Base-by-base conservation (phyloP, 192 early-diverging fungal genomes). In the Podila clonocystis region DNA sequence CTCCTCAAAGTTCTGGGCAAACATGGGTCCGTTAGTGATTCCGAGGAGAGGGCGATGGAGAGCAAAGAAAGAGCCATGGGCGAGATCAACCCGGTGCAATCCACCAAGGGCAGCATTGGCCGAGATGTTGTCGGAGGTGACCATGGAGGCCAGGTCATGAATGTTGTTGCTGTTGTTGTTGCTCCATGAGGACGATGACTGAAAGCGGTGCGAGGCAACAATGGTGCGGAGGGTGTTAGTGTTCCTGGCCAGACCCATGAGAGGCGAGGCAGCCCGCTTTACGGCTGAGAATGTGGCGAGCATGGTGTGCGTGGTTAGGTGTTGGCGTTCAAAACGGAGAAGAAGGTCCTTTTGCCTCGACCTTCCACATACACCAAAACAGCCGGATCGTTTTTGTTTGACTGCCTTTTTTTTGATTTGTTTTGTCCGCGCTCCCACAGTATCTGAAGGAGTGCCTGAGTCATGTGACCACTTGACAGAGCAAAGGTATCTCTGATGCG, bases 51-150 rank as follows among this genome's bases (percentile, higher is more conserved):
- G 90, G 48, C 88, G 84, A 67, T 91, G 86, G 15, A 87, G 69
- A 6, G 90, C 87, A 72, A 89, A 91, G 74, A 91, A 91, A 28
- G 86, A 80, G 31, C 84, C 86, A 34, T 87, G 82, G 20, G 87
- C 87, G 13, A 91, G 72, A 59, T 91, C 90, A 15, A 73, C 66
- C 36, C 67, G 67, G 66, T 73, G 52, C 52, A 55, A 26, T 55
- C 52, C 52, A 55, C 52, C 75, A 55, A 79, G 65, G 17, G 68
- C 57, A 15, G 75, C 36, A 34, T 65, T 65, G 26, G 67, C 34
- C 26, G 72, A 48, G n/a, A 59, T 65, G 62, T 58, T 63, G 28
- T 72, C 75, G 1, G 68, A 50, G 17, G 57, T 67, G 45, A 63
- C 75, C 29, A 71, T 4, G 1, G 58, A 41, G 7, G 50, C 26